Base-by-base conservation (phyloP, 371 early-diverging fungal genomes). In the Chytridiales sp. region DNA sequence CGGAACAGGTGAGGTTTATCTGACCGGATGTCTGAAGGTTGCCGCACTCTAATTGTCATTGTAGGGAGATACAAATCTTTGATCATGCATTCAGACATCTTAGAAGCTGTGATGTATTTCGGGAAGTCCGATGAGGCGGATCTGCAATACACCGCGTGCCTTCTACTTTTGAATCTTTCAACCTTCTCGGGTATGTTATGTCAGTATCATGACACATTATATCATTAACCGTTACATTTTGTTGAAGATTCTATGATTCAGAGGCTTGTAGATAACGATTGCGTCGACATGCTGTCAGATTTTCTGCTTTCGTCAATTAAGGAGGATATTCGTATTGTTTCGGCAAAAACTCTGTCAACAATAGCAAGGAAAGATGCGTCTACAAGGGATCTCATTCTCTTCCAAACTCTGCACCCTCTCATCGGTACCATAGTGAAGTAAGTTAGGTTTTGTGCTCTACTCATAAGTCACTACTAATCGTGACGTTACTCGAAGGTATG, bases 141-240 rank as follows among this genome's bases (percentile, higher is more conserved):
- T 22, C 44, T 78, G 22, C 67, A 76, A 44, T 73, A 78, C 48
- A 69, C 76, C n/a, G 78, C 75, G 4, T 60, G 66, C 13, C 64
- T 78, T 0, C 57, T 79, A 6, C 41, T 76, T 4, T 49, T 79
- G 32, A 77, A 79, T 56, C 30, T 76, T 17, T 61, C 69, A 1
- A 64, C 76, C 0, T 36, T 79, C 15, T 73, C 74, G 15, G 53
- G 72, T 74, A 59, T 43, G 46, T 35, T 22, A 40, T 48, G 13
- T 35, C 8, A 42, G 4, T 36, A 47, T 32, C 6, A 26, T 15
- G 64, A 30, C 11, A 17, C 48, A 46, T 11, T 27, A 17, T 30
- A 42, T 43, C 35, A 5, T 39, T 62, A 41, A 22, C 46, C 26
- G n/a, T 34, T 26, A 17, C 21, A 61, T n/a, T n/a, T n/a, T n/a